Percentiles rank a stretch among this genome's conserved stretches.
Conservation (phyloP, 192 early-diverging fungal species). For the Bifiguratus adelaidae region DNA sequence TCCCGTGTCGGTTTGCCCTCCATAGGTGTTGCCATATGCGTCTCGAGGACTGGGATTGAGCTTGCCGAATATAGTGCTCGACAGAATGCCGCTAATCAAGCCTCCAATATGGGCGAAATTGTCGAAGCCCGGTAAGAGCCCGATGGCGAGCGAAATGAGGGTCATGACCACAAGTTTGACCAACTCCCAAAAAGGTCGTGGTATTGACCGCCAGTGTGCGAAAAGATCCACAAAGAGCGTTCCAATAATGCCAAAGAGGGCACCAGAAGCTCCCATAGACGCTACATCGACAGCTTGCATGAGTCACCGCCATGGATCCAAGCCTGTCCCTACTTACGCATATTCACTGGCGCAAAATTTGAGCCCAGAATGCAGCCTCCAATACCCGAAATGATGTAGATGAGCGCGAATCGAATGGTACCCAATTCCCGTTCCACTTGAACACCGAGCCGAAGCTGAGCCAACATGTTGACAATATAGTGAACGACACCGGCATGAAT, state of each 20-base stretch:
- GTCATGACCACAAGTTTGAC: conserved; percentile 51
- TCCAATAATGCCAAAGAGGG: conserved; percentile 63
- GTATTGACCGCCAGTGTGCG: conserved; percentile 63
- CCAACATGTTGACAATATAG: conserved; percentile 60
- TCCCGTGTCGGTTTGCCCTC: not conserved
- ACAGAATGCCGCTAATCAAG: conserved; percentile 50
- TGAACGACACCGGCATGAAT: conserved; percentile 78
- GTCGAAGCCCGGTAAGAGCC: conserved; percentile 67
- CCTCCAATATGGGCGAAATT: conserved; percentile 86
- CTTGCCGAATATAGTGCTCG: conserved; percentile 61
- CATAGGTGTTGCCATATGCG: not conserved
- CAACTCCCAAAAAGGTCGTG: conserved; percentile 54
- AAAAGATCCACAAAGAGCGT: conserved; percentile 68
- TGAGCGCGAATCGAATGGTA: conserved; percentile 27
- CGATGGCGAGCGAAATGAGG: conserved; percentile 55
- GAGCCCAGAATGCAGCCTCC: conserved; percentile 76
- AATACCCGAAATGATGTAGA: conserved; percentile 66
- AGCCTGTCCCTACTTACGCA: conserved; percentile 21
- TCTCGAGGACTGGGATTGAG: conserved; percentile 47
- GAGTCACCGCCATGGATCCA: not conserved
- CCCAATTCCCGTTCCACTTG: conserved; percentile 72
- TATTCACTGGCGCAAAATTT: conserved; percentile 34
- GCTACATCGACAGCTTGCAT: conserved; percentile 13
- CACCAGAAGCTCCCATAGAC: conserved; percentile 47
- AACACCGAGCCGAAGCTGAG: conserved; percentile 60